phyloP scores from a whole-genome alignment of 768 basidiomycete genomes.

The Vararia minispora region DNA sequence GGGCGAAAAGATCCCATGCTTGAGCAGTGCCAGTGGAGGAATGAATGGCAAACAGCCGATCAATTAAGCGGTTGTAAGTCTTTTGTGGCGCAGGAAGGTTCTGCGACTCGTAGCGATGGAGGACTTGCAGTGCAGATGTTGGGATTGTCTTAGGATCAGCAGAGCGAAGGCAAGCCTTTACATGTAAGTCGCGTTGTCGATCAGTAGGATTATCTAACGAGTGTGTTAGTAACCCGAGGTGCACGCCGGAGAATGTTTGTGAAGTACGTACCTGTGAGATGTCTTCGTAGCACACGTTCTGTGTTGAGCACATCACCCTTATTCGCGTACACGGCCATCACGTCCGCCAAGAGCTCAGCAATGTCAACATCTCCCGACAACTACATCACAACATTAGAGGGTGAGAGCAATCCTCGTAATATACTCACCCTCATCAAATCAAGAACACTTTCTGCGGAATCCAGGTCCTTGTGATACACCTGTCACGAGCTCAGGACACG shows the following conservation, averaged over 20 bases:
- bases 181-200: conserved; percentile 56
- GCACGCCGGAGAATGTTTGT: neutral
- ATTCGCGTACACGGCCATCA: conserved; percentile 6
- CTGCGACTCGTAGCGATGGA: conserved; percentile 63
- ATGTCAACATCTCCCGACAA: too few species aligned
- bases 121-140: conserved; percentile 46
- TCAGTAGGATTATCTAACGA: conserved; percentile 29
- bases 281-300: conserved; percentile 28
- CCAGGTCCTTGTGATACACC: conserved; percentile 35
- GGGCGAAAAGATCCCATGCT: conserved; percentile 90
- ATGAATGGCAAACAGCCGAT: conserved; percentile 38
- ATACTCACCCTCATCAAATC: conserved; percentile 38
- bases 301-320: conserved; percentile 20
- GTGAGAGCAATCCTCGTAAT: conserved; percentile 11
- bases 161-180: conserved; percentile 53
- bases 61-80: conserved; percentile 64
- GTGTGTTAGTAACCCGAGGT: conserved; percentile 9
- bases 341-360: conserved; percentile 6
- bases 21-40: conserved; percentile 46
- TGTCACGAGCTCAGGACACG: too few species aligned
- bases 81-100: conserved; percentile 55
- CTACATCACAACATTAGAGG: neutral
- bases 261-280: conserved; percentile 29
- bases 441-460: conserved; percentile 38
- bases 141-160: conserved; percentile 40